Conservation (phyloP, 495 filamentous ascomycete species). For the Durotheca rogersii region DNA sequence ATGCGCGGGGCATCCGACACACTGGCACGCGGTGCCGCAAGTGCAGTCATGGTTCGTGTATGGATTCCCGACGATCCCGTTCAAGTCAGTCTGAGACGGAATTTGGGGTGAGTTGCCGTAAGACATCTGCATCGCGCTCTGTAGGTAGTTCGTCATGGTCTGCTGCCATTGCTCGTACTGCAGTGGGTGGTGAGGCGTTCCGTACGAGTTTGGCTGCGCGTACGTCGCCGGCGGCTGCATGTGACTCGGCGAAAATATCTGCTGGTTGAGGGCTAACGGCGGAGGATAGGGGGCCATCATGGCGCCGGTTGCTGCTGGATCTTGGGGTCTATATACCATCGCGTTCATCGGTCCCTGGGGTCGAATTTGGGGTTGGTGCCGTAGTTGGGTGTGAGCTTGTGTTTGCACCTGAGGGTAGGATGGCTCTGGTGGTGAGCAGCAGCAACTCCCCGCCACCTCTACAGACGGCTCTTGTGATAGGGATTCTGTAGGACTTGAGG, state of each 20-base stretch:
- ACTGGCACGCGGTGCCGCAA: conserved; percentile 69
- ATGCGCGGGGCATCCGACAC: conserved; percentile 67
- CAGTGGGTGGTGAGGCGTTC: conserved; percentile 43
- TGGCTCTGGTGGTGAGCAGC: conserved; percentile 24
- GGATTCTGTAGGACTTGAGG: conserved; percentile 15
- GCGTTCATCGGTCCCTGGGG: conserved; percentile 9
- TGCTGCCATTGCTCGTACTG: conserved; percentile 45
- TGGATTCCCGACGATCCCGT: conserved; percentile 1
- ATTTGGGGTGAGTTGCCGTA: conserved; percentile 1
- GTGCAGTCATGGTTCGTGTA: conserved; percentile 54
- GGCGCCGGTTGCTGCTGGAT: conserved; percentile 2
- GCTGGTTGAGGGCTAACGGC: conserved; percentile 6
- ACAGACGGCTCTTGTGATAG: conserved; percentile 10
- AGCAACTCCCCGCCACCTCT: conserved; percentile 18
- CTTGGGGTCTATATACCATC: conserved; percentile 14
- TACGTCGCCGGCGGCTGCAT: conserved; percentile 28
- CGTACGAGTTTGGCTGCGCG: conserved; percentile 40
- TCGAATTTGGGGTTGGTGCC: conserved; percentile 1
- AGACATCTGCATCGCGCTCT: conserved; percentile 11
- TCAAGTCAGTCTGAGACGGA: conserved; percentile 8
- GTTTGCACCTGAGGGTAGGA: conserved; percentile 7
- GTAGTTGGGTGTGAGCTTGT: conserved; percentile 14
- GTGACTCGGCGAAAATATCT: conserved; percentile 15
- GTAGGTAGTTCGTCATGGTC: conserved; percentile 24
- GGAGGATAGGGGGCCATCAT: conserved; percentile 10